Conservation (phyloP, 164 flowering plant species). For the Taxillus chinensis region DNA sequence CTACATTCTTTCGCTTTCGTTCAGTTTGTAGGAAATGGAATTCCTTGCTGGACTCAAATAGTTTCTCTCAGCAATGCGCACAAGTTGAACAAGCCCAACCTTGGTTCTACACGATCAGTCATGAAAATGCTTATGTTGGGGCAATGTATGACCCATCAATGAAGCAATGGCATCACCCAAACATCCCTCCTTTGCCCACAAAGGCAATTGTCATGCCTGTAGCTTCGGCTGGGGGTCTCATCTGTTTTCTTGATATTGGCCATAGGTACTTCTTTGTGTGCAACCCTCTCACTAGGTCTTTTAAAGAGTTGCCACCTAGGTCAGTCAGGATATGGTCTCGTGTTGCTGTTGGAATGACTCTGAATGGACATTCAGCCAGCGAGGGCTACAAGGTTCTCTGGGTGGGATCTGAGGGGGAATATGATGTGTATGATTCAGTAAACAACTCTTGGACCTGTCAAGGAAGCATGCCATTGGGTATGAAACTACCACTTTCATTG, state of each 20-base stretch:
- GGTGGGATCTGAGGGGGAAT: conserved; percentile 75
- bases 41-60: conserved; percentile 53
- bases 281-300: conserved; percentile 76
- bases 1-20: conserved; percentile 71
- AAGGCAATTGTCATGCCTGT: conserved; percentile 65
- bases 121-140: conserved; percentile 59
- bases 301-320: conserved; percentile 66
- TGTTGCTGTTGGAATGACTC: conserved; percentile 84
- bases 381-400: conserved; percentile 78
- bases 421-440: conserved; percentile 73
- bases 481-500: conserved; percentile 66
- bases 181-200: conserved; percentile 42
- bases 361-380: conserved; percentile 29
- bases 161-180: conserved; percentile 81
- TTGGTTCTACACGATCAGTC: conserved; percentile 90
- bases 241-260: conserved; percentile 76
- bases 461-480: conserved; percentile 53
- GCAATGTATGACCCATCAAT: conserved; percentile 72
- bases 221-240: conserved; percentile 91
- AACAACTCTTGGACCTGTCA: conserved; percentile 62
- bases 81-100: conserved; percentile 46
- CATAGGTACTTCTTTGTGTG: conserved; percentile 70
- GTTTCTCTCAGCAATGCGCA: conserved; percentile 68
- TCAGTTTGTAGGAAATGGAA: conserved; percentile 88
- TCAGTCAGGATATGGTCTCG: conserved; percentile 81